Evolutionary conservation across 1,284 basidiomycete species (phyloP).

Genomic region (Malassezia vespertilionis): DNA sequence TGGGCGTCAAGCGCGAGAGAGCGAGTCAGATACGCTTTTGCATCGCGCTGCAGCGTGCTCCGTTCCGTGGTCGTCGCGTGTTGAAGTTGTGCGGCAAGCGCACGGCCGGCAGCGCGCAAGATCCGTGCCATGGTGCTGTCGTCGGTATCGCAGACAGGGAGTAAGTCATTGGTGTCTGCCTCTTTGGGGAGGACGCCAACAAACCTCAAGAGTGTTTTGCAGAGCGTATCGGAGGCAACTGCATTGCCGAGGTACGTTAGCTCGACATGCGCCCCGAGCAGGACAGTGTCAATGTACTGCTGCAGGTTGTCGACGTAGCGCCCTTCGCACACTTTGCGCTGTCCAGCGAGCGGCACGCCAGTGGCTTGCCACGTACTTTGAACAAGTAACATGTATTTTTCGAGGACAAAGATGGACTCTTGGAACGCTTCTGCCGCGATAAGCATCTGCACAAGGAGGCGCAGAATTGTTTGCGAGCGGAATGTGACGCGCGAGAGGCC

Average conservation of each 20-base stretch:
- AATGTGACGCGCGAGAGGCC: slow-evolving; percentile 36
- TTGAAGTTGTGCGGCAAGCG: slow-evolving; percentile 55
- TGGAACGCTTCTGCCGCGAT: slow-evolving; percentile 37
- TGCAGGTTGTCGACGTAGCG: slow-evolving; percentile 8
- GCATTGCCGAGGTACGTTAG: slow-evolving; percentile 24
- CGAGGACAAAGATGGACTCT: slow-evolving; percentile 32
- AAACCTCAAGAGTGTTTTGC: slow-evolving; percentile 24
- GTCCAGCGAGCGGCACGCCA: slow-evolving; percentile 14
- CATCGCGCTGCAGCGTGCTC: slow-evolving; percentile 54
- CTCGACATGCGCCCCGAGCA: slow-evolving; percentile 29
- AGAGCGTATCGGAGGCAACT: slow-evolving; percentile 24
- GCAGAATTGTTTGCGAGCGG: slow-evolving; percentile 37
- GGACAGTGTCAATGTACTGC: slow-evolving; percentile 28
- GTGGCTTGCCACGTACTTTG: slow-evolving; percentile 38
- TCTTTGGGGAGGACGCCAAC: slow-evolving; percentile 3
- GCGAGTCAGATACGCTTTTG: slow-evolving; percentile 55
- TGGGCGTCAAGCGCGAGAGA: slow-evolving; percentile 56
- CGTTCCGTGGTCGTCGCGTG: slow-evolving; percentile 53
- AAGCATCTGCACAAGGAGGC: slow-evolving; percentile 35
- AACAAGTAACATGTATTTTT: slow-evolving; percentile 37
- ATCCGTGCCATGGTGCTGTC: slow-evolving; percentile 12
- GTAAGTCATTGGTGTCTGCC: not conserved
- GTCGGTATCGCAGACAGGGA: not conserved
- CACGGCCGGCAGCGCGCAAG: slow-evolving; percentile 5
- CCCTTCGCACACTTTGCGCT: slow-evolving; percentile 3